Evolutionary conservation across 345 rosid genomes (phyloP), one percentile per base, ranked within the genome.

Genomic region (Lagerstroemia speciosa): DNA sequence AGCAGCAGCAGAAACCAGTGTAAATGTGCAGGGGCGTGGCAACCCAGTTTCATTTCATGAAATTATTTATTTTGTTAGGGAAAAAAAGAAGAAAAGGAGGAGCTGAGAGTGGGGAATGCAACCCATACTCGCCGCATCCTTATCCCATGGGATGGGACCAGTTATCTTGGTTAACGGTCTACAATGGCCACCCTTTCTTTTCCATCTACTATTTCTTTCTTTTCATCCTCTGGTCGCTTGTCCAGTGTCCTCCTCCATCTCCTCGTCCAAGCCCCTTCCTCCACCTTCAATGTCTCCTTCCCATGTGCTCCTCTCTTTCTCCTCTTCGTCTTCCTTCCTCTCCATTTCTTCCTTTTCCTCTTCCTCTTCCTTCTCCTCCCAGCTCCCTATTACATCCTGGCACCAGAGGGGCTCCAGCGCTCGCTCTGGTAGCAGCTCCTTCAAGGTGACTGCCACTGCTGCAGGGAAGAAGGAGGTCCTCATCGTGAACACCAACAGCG

Each of bases 381-480:
- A 62, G 58, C 72, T 29, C 71, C 77, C 71, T 67, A 64, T 66
- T 43, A 71, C 65, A 71, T 66, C 72, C 34, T 33, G 79, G 79
- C 19, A 71, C 31, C 63, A 67, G 26, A 33, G 38, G 22, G 29
- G 38, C 31, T 36, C 40, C 40, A 14, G 8, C 33, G 63, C 63
- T 34, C 62, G 53, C 64, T 33, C 81, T 37, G 29, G 32, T 65
- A 40, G 14, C 41, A 40, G 7, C 66, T 69, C 86, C 65, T 78
- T 82, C 67, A 50, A 79, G 1, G 78, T 89, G 16, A 83, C 73
- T 65, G 93, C 93, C 55, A 74, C 80, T n/a, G 78, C 75, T 6
- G 81, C 76, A 1, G 91, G 77, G 75, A 93, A 87, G 85, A 91
- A 86, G 87, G 89, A 88, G 82, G 95, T 91, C 26, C 96, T 94